Percentiles rank a stretch among this genome's conserved stretches.
Conservation (phyloP, 1,284 basidiomycete species). For the Cryptococcus sp. region DNA sequence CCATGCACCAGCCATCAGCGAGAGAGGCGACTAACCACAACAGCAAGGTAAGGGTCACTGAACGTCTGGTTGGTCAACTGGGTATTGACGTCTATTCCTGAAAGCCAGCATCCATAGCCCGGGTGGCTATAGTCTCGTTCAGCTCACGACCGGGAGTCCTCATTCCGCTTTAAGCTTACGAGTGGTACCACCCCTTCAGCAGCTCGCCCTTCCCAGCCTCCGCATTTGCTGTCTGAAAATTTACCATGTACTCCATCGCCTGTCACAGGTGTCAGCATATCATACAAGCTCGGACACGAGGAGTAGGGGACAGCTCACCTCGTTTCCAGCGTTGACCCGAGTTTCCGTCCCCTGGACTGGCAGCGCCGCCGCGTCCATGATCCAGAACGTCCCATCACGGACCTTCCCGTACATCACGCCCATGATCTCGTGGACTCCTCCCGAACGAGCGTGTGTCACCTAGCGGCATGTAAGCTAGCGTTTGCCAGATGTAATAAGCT, state of each 20-base stretch:
- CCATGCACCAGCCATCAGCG: neutral
- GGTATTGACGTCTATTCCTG: conserved; percentile 93
- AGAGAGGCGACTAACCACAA: conserved; percentile 65
- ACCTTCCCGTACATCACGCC: conserved; percentile 98
- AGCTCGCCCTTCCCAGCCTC: conserved; percentile 79
- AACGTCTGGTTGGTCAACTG: conserved; percentile 92
- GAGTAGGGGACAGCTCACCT: conserved; percentile 46
- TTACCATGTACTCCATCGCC: conserved; percentile 98
- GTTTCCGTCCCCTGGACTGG: conserved; percentile 99
- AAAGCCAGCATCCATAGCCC: conserved; percentile 95
- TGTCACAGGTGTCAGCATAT: conserved; percentile 8
- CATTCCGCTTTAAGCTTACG: conserved; percentile 45
- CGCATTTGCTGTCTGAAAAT: conserved; percentile 75
- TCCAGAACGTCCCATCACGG: conserved; percentile 75
- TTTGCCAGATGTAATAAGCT: neutral
- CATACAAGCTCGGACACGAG: neutral
- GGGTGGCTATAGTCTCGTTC: conserved; percentile 63
- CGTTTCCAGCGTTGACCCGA: conserved; percentile 91
- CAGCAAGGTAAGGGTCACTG: conserved; percentile 94
- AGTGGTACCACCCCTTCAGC: conserved; percentile 98
- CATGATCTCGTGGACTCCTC: conserved; percentile 98
- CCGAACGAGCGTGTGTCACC: conserved; percentile 97
- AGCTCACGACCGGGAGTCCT: neutral
- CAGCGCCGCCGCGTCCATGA: conserved; percentile 94
- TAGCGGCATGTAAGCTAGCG: conserved; percentile 39